Evolutionary conservation across 805 yeast species (phyloP).

Genomic region (Monosporozyma yasuniensis): DNA sequence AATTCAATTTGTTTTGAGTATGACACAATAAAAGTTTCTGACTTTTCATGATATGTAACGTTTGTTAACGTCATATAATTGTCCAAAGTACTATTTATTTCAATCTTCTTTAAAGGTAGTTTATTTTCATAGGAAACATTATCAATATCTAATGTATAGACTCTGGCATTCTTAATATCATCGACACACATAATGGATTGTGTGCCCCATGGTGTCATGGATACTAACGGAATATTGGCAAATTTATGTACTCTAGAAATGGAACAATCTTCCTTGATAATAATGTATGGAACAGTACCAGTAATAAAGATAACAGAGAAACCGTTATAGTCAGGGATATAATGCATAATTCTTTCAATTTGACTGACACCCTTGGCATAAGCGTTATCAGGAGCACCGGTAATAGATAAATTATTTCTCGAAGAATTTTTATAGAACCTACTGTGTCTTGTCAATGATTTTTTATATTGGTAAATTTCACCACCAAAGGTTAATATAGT

Average conservation of each 20-base stretch:
- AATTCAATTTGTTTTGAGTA: slow-evolving; percentile 52
- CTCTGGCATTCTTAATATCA: slow-evolving; percentile 57
- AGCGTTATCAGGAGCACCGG: slow-evolving; percentile 78
- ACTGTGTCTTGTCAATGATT: slow-evolving; percentile 27
- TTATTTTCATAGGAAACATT: slow-evolving; percentile 46
- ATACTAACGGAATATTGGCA: slow-evolving; percentile 54
- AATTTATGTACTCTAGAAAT: slow-evolving; percentile 59
- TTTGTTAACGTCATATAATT: slow-evolving; percentile 44
- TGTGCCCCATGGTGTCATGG: slow-evolving; percentile 37
- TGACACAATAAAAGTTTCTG: slow-evolving; percentile 55
- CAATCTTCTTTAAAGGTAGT: slow-evolving; percentile 47
- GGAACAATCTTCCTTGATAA: slow-evolving; percentile 57
- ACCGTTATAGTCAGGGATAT: slow-evolving; percentile 50
- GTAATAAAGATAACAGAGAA: slow-evolving; percentile 57
- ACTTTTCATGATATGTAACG: slow-evolving; percentile 58
- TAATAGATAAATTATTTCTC: slow-evolving; percentile 36
- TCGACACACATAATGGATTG: slow-evolving; percentile 58
- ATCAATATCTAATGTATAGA: slow-evolving; percentile 31
- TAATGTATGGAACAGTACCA: slow-evolving; percentile 62
- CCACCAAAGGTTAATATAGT: slow-evolving; percentile 74
- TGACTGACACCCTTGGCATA: slow-evolving; percentile 52
- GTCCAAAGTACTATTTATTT: slow-evolving; percentile 35
- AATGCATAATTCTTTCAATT: slow-evolving; percentile 58
- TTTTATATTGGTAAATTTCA: slow-evolving; percentile 59
- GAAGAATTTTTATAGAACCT: slow-evolving; percentile 16